phyloP scores from a whole-genome alignment of 2,329 filamentous ascomycete species.

The Fusarium virguliforme region DNA sequence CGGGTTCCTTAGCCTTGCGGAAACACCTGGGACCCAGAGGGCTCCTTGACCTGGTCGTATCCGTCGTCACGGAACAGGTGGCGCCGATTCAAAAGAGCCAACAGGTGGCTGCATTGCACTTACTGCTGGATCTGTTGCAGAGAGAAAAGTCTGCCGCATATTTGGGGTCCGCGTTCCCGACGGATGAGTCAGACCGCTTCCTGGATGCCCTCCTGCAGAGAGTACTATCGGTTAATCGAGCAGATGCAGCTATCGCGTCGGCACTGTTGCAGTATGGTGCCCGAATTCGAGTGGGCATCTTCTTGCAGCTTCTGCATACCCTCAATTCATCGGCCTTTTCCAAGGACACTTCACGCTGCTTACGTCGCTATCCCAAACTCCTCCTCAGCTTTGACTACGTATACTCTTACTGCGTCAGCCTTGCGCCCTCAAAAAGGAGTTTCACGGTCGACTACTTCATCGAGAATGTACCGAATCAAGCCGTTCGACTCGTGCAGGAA shows the following conservation, averaged over 20 bases:
- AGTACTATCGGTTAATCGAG: conserved; percentile 4
- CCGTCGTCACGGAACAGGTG: neutral
- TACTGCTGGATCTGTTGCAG: conserved; percentile 2
- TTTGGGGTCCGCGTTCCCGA: neutral
- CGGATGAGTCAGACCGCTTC: neutral
- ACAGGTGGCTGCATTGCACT: neutral
- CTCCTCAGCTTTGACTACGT: conserved; percentile 8
- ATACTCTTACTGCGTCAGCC: conserved; percentile 1
- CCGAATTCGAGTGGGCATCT: neutral
- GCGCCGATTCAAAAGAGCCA: conserved; percentile 4
- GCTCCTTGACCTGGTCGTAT: conserved; percentile 8
- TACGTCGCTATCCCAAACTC: conserved; percentile 14
- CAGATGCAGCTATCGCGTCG: conserved; percentile 5
- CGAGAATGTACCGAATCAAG: conserved; percentile 2
- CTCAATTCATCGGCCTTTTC: conserved; percentile 3
- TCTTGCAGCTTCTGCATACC: conserved; percentile 9
- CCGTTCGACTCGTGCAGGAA: neutral
- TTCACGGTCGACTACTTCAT: conserved; percentile 12
- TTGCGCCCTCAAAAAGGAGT: neutral
- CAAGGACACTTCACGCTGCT: neutral
- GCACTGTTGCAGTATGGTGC: neutral
- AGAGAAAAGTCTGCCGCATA: neutral
- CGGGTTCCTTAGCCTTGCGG: neutral
- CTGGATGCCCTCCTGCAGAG: conserved; percentile 9
- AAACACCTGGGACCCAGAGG: neutral